Base-by-base conservation (phyloP, 1,284 basidiomycete species). In the Macrocystidia cucumis region DNA sequence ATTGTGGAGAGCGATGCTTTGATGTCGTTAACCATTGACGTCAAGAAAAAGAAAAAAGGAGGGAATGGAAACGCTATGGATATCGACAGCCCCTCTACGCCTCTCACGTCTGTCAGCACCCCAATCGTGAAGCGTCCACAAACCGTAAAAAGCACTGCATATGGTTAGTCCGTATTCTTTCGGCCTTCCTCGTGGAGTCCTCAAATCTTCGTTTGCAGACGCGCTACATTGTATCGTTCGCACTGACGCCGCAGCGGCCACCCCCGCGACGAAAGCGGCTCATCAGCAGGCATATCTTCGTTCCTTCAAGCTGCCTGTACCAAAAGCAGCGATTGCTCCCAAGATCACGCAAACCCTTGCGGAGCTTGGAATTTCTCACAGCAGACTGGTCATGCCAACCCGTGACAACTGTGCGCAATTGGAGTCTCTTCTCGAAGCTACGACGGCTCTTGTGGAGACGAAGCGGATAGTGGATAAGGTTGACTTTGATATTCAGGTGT, bases 301-400 rank as follows among this genome's bases (percentile, higher is more conserved):
- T 16, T 89, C 86, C 5, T 81, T 78, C 52, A 91, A 88, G 54
- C 66, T 93, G 26, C 82, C 90, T 0, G 57, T 67, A 22, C 82
- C 88, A 13, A 92, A 89, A 55, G 63, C 78, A 2, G 71, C 77
- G 28, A 67, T 83, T n/a, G 73, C 76, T 2, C 76, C 74, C 39
- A 74, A 85, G 63, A 76, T 93, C 46, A 69, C 74, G 2, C 78
- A 84, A 40, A 69, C 81, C 9, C 68, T 96, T 14, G 57, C 68
- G 11, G 89, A 95, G 55, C 67, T 92, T 11, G 81, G 82, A 9
- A 63, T 93, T 23, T 72, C 69, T n/a, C 68, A 78, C 42, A 69
- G 69, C 11, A 74, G 84, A 9, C 70, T 96, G 34, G 84, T 93
- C 44, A 95, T 96, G 90, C 91, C 92, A 9, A 95, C 92, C 1